Base-by-base conservation (phyloP, 1,284 basidiomycete species). In the Cerioporus squamosus region DNA sequence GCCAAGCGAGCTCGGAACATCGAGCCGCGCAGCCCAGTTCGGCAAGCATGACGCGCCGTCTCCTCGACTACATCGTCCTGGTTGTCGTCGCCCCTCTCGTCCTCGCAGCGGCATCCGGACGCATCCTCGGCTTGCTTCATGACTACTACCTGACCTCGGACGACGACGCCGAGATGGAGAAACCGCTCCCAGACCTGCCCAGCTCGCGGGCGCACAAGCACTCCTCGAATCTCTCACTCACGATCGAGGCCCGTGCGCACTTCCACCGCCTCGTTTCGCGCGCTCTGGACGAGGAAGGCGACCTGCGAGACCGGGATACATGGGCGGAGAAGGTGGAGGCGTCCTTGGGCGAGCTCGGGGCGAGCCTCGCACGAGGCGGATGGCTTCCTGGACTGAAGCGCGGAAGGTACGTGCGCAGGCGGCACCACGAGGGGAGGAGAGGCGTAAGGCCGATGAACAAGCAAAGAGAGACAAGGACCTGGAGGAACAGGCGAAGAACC, bases 341-440 rank as follows among this genome's bases (percentile, higher is more conserved):
- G 6, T 64, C 68, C 4, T 44, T 72, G 18, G 63, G 62, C 23
- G 66, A 69, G 29, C 58, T 74, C 3, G 71, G 71, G 0, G 63
- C 66, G 26, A 61, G 61, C 22, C 54, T 72, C 8, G 44, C 61
- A 26, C 59, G 61, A 17, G 70, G 70, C 6, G 69, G 68, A 23
- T 74, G 72, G 72, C 57, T 74, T 18, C 57, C 69, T 31, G 72
- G 72, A 3, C 43, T 71, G n/a, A 66, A 64, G 44, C 63, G 69
- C 23, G 66, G 66, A 33, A 62, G 62, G 56, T 55, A 51, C 26
- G 53, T 61, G 42, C 53, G 61, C 26, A 62, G 53, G 52, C 39
- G 51, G 15, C 55, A 53, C 5, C 53, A 58, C 23, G 51, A 63
- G 15, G 67, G 24, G 48, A 57, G 33, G 57, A 61, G 51, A 60